Percentiles rank a stretch among this genome's conserved stretches.
phyloP scores from a whole-genome alignment of 2,329 filamentous ascomycete genomes.

The Colletotrichum incanum region DNA sequence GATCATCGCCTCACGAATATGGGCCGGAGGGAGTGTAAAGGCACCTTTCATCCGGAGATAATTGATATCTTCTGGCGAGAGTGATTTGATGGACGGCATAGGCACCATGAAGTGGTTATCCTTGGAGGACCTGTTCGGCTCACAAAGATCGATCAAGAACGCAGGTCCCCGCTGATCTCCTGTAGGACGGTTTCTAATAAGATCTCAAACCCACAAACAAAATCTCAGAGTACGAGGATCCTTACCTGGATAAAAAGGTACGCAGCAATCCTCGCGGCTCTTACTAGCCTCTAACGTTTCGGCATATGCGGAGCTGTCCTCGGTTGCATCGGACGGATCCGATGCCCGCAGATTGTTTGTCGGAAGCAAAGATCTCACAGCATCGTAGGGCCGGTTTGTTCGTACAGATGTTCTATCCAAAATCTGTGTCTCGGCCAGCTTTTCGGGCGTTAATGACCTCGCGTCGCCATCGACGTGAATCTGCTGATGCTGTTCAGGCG shows the following conservation, averaged over 20 bases:
- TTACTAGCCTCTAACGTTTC: slow-evolving; percentile 28
- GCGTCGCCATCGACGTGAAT: neutral
- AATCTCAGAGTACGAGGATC: neutral
- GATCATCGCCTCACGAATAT: slow-evolving; percentile 42
- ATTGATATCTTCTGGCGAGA: slow-evolving; percentile 33
- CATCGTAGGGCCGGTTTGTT: slow-evolving; percentile 23
- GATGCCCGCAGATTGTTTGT: neutral
- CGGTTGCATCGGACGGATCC: slow-evolving; percentile 32
- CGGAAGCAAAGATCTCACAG: slow-evolving; percentile 27
- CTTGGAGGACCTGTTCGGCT: slow-evolving; percentile 29
- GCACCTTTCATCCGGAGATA: slow-evolving; percentile 41
- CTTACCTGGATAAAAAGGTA: slow-evolving; percentile 35
- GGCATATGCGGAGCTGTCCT: slow-evolving; percentile 39
- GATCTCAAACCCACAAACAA: too few species aligned
- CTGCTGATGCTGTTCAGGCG: slow-evolving; percentile 12
- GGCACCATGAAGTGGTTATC: slow-evolving; percentile 37
- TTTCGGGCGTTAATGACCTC: neutral
- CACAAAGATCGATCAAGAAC: slow-evolving; percentile 33
- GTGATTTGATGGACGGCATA: slow-evolving; percentile 34
- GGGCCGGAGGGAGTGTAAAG: slow-evolving; percentile 42
- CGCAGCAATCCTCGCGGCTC: slow-evolving; percentile 25
- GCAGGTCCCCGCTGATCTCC: slow-evolving; percentile 31
- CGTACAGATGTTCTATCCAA: neutral
- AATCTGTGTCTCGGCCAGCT: neutral
- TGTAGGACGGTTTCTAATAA: neutral